Evolutionary conservation across 139 green algal species (phyloP).

Genomic region (Trebouxia sp.): DNA sequence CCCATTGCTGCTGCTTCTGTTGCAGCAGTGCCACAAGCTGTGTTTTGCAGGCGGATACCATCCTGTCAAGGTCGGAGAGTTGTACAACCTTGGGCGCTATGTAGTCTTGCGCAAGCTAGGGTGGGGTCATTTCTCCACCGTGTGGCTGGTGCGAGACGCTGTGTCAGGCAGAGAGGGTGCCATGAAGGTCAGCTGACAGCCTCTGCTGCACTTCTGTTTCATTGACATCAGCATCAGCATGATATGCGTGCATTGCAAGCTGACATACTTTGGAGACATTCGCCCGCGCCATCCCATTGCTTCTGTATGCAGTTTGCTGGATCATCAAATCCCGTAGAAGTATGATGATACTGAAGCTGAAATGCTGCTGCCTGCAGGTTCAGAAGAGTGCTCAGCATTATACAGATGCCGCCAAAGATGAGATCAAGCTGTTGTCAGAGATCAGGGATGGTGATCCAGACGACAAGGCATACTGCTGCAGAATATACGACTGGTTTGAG

Average conservation of each 20-base stretch:
- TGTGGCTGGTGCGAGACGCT: slow-evolving; percentile 89
- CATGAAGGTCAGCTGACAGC: slow-evolving; percentile 54
- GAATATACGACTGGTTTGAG: slow-evolving; percentile 92
- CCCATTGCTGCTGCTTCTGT: no score
- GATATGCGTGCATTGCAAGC: neutral
- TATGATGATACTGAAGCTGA: neutral
- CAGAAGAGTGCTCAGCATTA: slow-evolving; percentile 97
- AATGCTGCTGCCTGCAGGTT: slow-evolving; percentile 58
- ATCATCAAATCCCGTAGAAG: no score
- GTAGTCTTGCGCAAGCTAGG: slow-evolving; percentile 93
- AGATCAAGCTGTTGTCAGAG: slow-evolving; percentile 89
- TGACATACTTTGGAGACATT: neutral
- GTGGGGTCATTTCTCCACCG: slow-evolving; percentile 99
- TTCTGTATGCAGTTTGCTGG: no score
- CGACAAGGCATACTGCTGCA: slow-evolving; percentile 63
- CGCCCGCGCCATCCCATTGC: no score
- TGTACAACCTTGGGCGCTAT: slow-evolving; percentile 89
- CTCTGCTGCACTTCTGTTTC: neutral
- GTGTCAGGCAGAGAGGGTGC: slow-evolving; percentile 47
- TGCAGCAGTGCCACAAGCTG: neutral
- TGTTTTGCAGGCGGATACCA: slow-evolving; percentile 95
- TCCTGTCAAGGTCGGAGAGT: slow-evolving; percentile 86
- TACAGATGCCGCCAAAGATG: slow-evolving; percentile 95
- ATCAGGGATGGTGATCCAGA: slow-evolving; percentile 69
- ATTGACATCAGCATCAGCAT: neutral